phyloP scores from a whole-genome alignment of 352 stramenopile genomes.

The Phytopythium cucurbitacearum region DNA sequence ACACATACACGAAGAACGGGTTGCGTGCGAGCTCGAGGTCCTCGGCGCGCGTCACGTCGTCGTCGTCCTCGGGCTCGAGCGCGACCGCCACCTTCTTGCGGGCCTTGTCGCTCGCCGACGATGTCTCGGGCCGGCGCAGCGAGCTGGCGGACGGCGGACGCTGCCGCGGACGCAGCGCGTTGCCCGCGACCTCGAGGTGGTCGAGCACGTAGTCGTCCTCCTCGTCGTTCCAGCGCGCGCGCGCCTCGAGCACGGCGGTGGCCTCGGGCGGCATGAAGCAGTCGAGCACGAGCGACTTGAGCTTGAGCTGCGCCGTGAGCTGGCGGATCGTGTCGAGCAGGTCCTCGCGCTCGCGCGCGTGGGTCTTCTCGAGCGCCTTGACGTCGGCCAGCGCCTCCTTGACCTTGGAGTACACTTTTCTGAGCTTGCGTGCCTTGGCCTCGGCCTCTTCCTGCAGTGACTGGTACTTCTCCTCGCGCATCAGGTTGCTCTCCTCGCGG shows the following conservation, averaged over 20 bases:
- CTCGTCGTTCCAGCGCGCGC: slow-evolving; percentile 64
- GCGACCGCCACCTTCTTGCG: neutral
- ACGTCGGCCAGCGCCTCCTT: slow-evolving; percentile 91
- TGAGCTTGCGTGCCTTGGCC: slow-evolving; percentile 95
- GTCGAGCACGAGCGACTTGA: slow-evolving; percentile 93
- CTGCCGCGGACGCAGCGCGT: slow-evolving; percentile 52
- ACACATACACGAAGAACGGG: slow-evolving; percentile 83
- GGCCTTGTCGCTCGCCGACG: slow-evolving; percentile 37
- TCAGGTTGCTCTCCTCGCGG: slow-evolving; percentile 91
- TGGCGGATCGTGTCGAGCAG: slow-evolving; percentile 95
- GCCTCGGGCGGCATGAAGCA: slow-evolving; percentile 87
- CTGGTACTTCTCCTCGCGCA: slow-evolving; percentile 90
- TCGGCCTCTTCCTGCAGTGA: slow-evolving; percentile 92
- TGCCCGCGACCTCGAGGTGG: slow-evolving; percentile 72
- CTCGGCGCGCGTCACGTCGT: slow-evolving; percentile 61
- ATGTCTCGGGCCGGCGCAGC: slow-evolving; percentile 63
- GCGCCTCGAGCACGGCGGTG: slow-evolving; percentile 47
- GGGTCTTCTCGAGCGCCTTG: slow-evolving; percentile 92
- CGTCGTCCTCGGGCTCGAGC: slow-evolving; percentile 28
- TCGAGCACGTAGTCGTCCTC: slow-evolving; percentile 73
- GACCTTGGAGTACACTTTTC: slow-evolving; percentile 92
- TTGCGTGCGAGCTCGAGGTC: slow-evolving; percentile 70
- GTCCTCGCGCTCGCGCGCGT: slow-evolving; percentile 90
- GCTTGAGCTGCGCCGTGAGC: slow-evolving; percentile 94
- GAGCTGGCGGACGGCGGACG: slow-evolving; percentile 68